Conservation (phyloP, 2,329 filamentous ascomycete genomes). For the Esteya vermicola region DNA sequence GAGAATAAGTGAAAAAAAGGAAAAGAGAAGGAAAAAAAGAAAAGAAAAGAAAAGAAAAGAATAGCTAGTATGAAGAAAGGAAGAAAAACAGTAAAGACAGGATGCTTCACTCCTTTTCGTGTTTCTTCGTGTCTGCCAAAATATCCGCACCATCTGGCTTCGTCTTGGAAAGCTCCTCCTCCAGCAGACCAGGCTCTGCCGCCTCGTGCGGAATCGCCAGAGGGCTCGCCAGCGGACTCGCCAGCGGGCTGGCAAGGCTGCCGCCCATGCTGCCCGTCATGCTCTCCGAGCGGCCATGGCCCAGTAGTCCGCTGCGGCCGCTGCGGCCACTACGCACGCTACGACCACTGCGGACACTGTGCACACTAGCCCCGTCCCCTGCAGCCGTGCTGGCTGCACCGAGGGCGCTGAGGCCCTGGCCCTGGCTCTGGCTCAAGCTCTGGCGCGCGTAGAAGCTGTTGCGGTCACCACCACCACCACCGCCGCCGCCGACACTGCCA, state of each 20-base stretch:
- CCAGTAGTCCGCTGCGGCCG: slow-evolving; percentile 62
- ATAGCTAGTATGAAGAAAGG: background rate
- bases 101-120: too few relatives aligned
- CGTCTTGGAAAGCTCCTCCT: background rate
- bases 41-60: background rate
- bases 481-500: slow-evolving; percentile 20
- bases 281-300: slow-evolving; percentile 71
- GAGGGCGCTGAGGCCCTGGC: background rate
- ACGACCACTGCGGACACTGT: slow-evolving; percentile 70
- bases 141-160: background rate
- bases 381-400: background rate
- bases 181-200: background rate
- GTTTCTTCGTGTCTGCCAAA: background rate
- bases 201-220: slow-evolving; percentile 30
- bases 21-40: background rate
- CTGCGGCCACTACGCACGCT: slow-evolving; percentile 75
- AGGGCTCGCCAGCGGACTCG: slow-evolving; percentile 35
- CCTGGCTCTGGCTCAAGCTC: too few relatives aligned
- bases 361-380: slow-evolving; percentile 54
- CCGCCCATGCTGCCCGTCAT: slow-evolving; percentile 61
- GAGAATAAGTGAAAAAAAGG: background rate
- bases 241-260: slow-evolving; percentile 42
- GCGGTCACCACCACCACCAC: slow-evolving; percentile 61
- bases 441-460: slow-evolving; percentile 60
- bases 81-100: background rate